Evolutionary conservation across 164 flowering plant genomes (phyloP).

Genomic region (Magnolia sinica): DNA sequence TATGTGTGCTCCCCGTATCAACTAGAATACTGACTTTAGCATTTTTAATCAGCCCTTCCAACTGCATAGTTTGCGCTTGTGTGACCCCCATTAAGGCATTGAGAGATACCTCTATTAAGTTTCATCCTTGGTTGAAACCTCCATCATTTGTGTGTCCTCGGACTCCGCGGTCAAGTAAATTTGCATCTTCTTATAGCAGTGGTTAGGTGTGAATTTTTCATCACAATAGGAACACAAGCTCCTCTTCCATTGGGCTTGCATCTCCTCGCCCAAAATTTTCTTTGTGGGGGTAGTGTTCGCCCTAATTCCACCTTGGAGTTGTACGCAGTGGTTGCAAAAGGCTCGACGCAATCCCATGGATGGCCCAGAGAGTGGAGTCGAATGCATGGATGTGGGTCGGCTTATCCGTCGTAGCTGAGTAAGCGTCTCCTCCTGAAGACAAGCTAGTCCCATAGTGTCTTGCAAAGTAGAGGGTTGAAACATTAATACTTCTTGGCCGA

Average conservation of each 20-base stretch:
- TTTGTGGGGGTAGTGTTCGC: not conserved
- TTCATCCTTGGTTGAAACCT: no score
- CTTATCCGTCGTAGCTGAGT: not conserved
- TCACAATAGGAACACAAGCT: not conserved
- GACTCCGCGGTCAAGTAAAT: not conserved
- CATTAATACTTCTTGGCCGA: not conserved
- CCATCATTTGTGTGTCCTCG: not conserved
- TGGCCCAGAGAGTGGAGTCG: not conserved
- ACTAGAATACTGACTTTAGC: not conserved
- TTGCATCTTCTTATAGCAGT: not conserved
- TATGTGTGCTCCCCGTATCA: constrained; percentile 3
- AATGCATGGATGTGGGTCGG: not conserved
- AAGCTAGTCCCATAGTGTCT: not conserved
- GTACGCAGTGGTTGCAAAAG: not conserved
- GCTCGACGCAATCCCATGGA: not conserved
- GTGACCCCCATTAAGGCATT: not conserved
- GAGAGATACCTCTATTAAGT: no score
- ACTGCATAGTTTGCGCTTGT: not conserved
- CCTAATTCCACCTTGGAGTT: not conserved
- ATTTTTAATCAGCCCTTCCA: not conserved
- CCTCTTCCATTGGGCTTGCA: not conserved
- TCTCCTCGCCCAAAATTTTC: not conserved
- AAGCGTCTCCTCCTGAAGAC: not conserved
- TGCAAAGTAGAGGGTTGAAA: not conserved
- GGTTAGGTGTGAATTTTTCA: not conserved